Evolutionary conservation across 1,284 basidiomycete species (phyloP).

Genomic region (Testicularia cyperi): DNA sequence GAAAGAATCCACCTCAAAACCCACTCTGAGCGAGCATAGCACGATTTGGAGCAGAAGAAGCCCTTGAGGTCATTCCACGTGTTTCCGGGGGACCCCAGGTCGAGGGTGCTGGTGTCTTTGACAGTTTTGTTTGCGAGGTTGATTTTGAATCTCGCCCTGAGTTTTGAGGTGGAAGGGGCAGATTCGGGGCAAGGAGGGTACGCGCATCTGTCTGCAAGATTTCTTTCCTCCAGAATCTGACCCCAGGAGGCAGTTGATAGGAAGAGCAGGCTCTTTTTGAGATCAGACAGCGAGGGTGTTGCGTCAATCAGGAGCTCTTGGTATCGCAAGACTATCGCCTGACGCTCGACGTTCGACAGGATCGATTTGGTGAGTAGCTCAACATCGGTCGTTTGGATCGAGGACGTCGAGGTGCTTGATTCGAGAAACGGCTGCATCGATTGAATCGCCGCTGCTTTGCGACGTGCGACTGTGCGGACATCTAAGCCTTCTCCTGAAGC

Average conservation of each 20-base stretch:
- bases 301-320: conserved; percentile 21
- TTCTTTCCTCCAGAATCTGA: conserved; percentile 25
- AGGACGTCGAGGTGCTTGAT: conserved; percentile 7
- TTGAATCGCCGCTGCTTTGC: conserved; percentile 8
- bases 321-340: conserved; percentile 15
- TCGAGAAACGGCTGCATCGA: conserved; percentile 25
- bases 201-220: conserved; percentile 13
- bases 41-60: conserved; percentile 16
- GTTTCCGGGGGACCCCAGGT: conserved; percentile 17
- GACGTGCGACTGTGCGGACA: not conserved
- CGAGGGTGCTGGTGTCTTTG: conserved; percentile 7
- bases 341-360: conserved; percentile 25
- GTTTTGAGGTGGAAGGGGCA: conserved; percentile 4
- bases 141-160: conserved; percentile 5
- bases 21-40: conserved; percentile 31
- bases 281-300: not conserved
- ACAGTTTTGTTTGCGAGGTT: conserved; percentile 8
- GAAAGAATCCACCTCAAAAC: conserved; percentile 27
- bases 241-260: conserved; percentile 18
- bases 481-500: no score
- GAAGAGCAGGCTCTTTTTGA: conserved; percentile 14
- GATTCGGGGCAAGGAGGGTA: conserved; percentile 14
- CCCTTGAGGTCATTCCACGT: conserved; percentile 17
- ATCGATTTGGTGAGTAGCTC: conserved; percentile 36
- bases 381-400: conserved; percentile 36